Base-by-base conservation (phyloP, 2,329 filamentous ascomycete genomes). In the Neoarthrinium moseri region DNA sequence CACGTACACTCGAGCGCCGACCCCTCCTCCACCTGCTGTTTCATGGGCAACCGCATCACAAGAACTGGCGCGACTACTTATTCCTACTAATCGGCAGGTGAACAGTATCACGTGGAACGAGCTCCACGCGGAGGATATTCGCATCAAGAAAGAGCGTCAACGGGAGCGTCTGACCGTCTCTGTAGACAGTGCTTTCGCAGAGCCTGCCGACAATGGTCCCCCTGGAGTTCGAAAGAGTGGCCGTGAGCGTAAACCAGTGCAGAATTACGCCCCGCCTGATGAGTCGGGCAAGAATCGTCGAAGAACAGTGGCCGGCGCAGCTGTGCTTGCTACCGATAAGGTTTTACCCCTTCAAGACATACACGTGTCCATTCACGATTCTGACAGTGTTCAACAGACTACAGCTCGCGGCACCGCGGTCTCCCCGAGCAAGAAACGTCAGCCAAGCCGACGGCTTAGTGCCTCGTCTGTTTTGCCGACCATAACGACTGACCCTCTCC, bases 21-120 rank as follows among this genome's bases (percentile, higher is more conserved):
- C 84, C 4, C 85, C 86, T 1, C 88, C 89, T 7, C 80, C 86
- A 1, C 90, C 91, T 3, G 87, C 91, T 35, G 86, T 97, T 1
- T 79, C 88, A 34, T 97, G 92, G 94, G 80, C 85, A 0, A 79
- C 86, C 22, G 91, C 91, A n/a, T 80, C 89, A 0, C 81, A 89
- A 56, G 91, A 95, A 61, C 71, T 97, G 11, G 88, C 84, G 58
- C 91, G 89, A 61, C 65, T 95, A 4, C 77, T 97, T 18, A 87
- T 96, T 46, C 94, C 92, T 0, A 74, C 73, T 0, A 77, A 86
- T 53, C 80, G 91, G 4, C 82, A 90, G 55, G 91, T 87, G 0
- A 77, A 76, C 43, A 96, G 91, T 67, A 89, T 80, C 65, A 86
- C 75, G 24, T 78, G 84, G 7, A 88, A 95, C 55, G 91, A 96